A percentile compares a stretch with the other conserved stretches of the same genome.
Conservation (phyloP, 352 stramenopile species). For the Phytopythium mirpurense region DNA sequence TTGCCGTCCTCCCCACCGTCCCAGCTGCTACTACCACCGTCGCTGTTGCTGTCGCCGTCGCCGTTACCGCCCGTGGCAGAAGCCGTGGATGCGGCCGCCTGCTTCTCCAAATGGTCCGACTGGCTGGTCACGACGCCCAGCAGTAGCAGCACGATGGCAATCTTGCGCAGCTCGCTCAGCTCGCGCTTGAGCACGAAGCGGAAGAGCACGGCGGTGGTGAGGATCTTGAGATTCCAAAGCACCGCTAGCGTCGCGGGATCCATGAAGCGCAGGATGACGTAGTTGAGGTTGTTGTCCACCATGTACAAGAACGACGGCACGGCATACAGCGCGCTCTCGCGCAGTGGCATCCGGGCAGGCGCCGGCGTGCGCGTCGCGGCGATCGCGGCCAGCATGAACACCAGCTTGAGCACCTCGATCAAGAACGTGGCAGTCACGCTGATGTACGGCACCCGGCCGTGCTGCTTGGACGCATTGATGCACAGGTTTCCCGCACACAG, state of each 20-base stretch:
- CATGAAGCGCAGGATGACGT: slow-evolving; percentile 83
- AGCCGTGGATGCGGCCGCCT: too few relatives aligned
- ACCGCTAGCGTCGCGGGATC: slow-evolving; percentile 82
- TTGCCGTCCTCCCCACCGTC: slow-evolving; percentile 8
- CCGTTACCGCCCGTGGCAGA: slow-evolving; percentile 11
- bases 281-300: slow-evolving; percentile 88
- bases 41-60: slow-evolving; percentile 7
- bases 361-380: slow-evolving; percentile 27
- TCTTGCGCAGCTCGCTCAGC: slow-evolving; percentile 65
- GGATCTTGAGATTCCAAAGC: slow-evolving; percentile 88
- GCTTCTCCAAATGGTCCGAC: slow-evolving; percentile 58
- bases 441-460: slow-evolving; percentile 75
- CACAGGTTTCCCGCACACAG: slow-evolving; percentile 78
- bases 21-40: slow-evolving; percentile 5
- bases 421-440: slow-evolving; percentile 83
- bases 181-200: slow-evolving; percentile 71
- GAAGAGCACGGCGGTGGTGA: slow-evolving; percentile 81
- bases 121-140: slow-evolving; percentile 79
- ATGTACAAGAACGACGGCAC: slow-evolving; percentile 82
- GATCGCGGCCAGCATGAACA: slow-evolving; percentile 39
- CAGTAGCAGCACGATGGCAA: slow-evolving; percentile 70
- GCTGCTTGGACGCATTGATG: slow-evolving; percentile 80
- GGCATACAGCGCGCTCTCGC: slow-evolving; percentile 68
- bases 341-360: slow-evolving; percentile 38
- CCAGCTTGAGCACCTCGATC: slow-evolving; percentile 80